Base-by-base conservation (phyloP, 2,329 filamentous ascomycete genomes). In the Diaporthe citrichinensis region DNA sequence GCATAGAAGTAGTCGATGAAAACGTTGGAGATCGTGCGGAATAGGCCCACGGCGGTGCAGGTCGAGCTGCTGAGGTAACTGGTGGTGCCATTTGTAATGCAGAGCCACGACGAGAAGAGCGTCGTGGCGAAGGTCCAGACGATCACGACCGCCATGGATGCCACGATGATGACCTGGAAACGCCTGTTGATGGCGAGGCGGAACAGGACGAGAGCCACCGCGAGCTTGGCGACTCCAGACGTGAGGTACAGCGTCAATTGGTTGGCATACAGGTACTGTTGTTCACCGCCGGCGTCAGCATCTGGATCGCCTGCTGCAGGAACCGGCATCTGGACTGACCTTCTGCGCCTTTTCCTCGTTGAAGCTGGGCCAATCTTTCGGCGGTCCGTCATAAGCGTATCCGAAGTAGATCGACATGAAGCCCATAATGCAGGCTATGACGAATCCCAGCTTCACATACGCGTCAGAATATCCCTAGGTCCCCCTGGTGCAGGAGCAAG, bases 1-100 rank as follows among this genome's bases (percentile, higher is more conserved):
- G 82, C 81, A 55, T 82, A 82, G 69, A 83, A 83, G 72, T 82
- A 83, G 76, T 83, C 81, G 78, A 83, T 82, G 74, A 82, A 79
- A 49, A 83, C 82, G 41, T 83, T 83, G 49, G 80, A 81, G 25
- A 81, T 80, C 7, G 81, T 83, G 55, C 82, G 82, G 72, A 83
- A 82, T 68, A 82, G 81, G 20, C 79, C 80, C 28, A 83, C 77
- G 39, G 77, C 73, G 1, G 76, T 79, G 74, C 82, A 83, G 28
- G 78, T 77, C 39, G 76, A 71, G 59, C 77, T 81, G 53, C 81
- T 80, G 3, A 80, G 79, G 71, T 81, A 83, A 74, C 81, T 81
- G 71, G 79, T 81, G 14, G 79, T 75, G 1, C 82, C 81, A 14
- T 78, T 75, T 46, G 76, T 75, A 7, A 79, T 80, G 59, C 82